Percentiles rank a stretch among this genome's conserved stretches.
Evolutionary conservation across 176 grass and related monocot species (phyloP).

Genomic region (Panicum miliaceum): DNA sequence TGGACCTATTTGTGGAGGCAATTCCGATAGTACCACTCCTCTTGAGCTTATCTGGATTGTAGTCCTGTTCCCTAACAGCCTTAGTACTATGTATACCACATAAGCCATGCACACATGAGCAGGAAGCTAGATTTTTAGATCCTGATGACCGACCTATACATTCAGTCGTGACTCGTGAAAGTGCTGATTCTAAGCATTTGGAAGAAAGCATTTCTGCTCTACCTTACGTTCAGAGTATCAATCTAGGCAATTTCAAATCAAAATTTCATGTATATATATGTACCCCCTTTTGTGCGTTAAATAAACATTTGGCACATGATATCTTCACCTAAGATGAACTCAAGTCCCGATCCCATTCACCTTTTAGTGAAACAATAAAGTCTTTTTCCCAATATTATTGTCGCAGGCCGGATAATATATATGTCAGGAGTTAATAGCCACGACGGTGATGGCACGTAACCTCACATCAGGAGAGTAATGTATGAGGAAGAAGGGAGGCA

Average conservation of each 20-base stretch:
- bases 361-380: neutral
- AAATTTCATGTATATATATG: neutral
- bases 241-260: neutral
- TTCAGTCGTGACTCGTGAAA: neutral
- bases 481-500: neutral
- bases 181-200: neutral
- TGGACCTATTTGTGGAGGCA: neutral
- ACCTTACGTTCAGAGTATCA: neutral
- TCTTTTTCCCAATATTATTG: neutral
- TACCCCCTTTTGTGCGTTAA: neutral
- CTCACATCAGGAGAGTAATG: constrained; percentile 20
- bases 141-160: neutral
- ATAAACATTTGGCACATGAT: neutral
- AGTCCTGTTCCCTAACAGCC: neutral
- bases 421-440: neutral
- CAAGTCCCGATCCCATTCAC: too few species aligned
- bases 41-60: neutral
- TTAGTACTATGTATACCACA: neutral
- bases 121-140: neutral
- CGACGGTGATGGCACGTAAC: neutral
- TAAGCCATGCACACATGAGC: neutral
- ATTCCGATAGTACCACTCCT: neutral
- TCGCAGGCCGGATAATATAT: neutral
- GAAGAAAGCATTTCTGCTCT: neutral
- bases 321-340: neutral